Conservation (phyloP, 495 filamentous ascomycete species). For the Penicillium dipodomyicola region DNA sequence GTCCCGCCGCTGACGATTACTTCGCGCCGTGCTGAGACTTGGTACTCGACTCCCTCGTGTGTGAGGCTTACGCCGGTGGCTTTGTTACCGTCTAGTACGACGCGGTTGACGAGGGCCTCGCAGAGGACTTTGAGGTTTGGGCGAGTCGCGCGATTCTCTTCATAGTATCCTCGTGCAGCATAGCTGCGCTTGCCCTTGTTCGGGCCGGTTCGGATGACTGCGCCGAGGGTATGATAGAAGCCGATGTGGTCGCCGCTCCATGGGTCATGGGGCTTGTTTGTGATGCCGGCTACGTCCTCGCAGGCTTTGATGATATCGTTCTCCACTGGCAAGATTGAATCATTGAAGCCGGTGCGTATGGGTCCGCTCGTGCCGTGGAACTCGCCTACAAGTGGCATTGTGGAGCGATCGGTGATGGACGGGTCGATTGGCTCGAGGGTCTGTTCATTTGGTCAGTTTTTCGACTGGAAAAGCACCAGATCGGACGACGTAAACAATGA, state of each 20-base stretch:
- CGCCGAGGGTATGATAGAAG: conserved; percentile 33
- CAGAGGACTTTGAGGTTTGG: conserved; percentile 34
- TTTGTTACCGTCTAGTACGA: conserved; percentile 22
- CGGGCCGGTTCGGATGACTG: conserved; percentile 39
- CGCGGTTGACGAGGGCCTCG: conserved; percentile 28
- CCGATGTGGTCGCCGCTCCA: conserved; percentile 40
- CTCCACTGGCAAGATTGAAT: conserved; percentile 25
- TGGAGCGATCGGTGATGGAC: conserved; percentile 16
- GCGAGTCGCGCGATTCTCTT: conserved; percentile 14
- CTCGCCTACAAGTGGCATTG: conserved; percentile 20
- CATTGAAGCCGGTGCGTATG: conserved; percentile 33
- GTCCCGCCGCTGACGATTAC: conserved; percentile 54
- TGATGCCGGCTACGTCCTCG: conserved; percentile 16
- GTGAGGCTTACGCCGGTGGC: conserved; percentile 40
- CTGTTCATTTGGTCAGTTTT: background rate
- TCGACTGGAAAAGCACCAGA: background rate
- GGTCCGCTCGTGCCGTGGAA: conserved; percentile 32
- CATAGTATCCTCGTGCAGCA: conserved; percentile 41
- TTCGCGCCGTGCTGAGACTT: conserved; percentile 49
- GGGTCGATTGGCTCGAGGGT: conserved; percentile 20
- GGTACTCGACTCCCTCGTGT: conserved; percentile 32
- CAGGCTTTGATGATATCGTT: conserved; percentile 29
- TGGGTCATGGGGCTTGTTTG: conserved; percentile 26
- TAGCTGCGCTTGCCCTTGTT: conserved; percentile 51
- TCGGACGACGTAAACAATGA: conserved; percentile 28